Conservation (phyloP, 2,329 filamentous ascomycete species). For the Cladorrhinum sp. region DNA sequence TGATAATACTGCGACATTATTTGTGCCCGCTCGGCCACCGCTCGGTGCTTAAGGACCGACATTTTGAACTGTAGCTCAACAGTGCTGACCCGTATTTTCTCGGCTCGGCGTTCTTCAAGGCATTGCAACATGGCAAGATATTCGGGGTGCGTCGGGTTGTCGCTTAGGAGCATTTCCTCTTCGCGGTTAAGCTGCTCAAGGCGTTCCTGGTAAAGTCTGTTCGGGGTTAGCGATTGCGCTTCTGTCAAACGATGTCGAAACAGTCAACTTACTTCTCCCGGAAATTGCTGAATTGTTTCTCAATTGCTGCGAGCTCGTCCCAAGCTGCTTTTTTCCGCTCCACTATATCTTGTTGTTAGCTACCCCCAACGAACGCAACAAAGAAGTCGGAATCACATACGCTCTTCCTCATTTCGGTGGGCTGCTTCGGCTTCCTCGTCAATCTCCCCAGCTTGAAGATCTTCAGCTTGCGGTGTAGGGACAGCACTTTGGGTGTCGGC, state of each 20-base stretch:
- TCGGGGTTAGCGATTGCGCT: conserved; percentile 22
- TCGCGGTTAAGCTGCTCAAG: conserved; percentile 75
- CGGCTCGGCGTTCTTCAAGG: conserved; percentile 75
- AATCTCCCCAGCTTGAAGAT: conserved; percentile 53
- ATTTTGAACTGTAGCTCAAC: conserved; percentile 71
- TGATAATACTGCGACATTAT: conserved; percentile 91
- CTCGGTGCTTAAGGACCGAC: conserved; percentile 68
- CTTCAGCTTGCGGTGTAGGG: conserved; percentile 46
- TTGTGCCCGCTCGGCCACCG: conserved; percentile 78
- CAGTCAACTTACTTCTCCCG: conserved; percentile 64
- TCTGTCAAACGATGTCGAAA: neutral
- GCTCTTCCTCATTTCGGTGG: conserved; percentile 62
- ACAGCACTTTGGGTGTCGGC: conserved; percentile 36
- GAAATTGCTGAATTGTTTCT: conserved; percentile 84
- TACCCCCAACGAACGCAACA: neutral
- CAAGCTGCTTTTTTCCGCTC: conserved; percentile 76
- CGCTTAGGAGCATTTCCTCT: conserved; percentile 58
- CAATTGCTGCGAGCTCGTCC: conserved; percentile 74
- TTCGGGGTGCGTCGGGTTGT: conserved; percentile 78
- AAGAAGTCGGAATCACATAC: conserved; percentile 40
- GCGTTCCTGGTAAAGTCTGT: conserved; percentile 82
- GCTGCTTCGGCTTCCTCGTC: conserved; percentile 59
- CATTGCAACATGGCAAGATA: conserved; percentile 87
- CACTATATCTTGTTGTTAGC: conserved; percentile 48
- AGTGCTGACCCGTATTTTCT: conserved; percentile 74